phyloP scores from a whole-genome alignment of 129 eudicot genomes.

The Chrysanthemum makinoi region DNA sequence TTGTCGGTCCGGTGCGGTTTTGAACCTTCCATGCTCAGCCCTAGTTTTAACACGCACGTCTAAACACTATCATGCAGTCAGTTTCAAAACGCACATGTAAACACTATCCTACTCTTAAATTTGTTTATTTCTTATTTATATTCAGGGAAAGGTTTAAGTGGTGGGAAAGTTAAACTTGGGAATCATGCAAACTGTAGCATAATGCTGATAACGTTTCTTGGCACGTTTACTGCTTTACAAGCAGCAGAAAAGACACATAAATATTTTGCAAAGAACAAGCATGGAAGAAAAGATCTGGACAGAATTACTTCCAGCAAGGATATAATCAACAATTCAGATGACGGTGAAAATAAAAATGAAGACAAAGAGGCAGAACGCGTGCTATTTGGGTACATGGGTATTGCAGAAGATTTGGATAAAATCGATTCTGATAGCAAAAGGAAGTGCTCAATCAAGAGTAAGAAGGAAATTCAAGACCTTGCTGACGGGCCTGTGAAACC shows the following conservation, averaged over 20 bases:
- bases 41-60: no score
- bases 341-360: slow-evolving; percentile 19
- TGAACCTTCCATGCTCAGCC: no score
- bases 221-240: slow-evolving; percentile 62
- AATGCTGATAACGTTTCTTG: slow-evolving; percentile 57
- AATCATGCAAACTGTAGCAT: slow-evolving; percentile 40
- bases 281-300: slow-evolving; percentile 50
- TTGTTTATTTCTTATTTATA: slow-evolving; percentile 2
- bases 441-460: slow-evolving; percentile 56
- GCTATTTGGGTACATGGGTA: slow-evolving; percentile 69
- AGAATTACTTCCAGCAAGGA: slow-evolving; percentile 27
- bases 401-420: slow-evolving; percentile 69
- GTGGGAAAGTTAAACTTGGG: slow-evolving; percentile 54
- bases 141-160: slow-evolving; percentile 50
- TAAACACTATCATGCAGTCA: no score
- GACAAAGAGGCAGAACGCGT: slow-evolving; percentile 36
- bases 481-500: slow-evolving; percentile 59
- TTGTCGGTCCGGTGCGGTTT: no score
- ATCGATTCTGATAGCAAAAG: slow-evolving; percentile 53
- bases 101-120: not conserved
- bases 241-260: slow-evolving; percentile 58
- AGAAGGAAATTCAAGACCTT: slow-evolving; percentile 61
- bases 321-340: slow-evolving; percentile 19
- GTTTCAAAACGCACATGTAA: not conserved
- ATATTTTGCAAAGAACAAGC: slow-evolving; percentile 53